Evolutionary conservation across 2,329 filamentous ascomycete genomes (phyloP), one percentile per base, ranked within the genome.

Genomic region (Penicillium sp.): DNA sequence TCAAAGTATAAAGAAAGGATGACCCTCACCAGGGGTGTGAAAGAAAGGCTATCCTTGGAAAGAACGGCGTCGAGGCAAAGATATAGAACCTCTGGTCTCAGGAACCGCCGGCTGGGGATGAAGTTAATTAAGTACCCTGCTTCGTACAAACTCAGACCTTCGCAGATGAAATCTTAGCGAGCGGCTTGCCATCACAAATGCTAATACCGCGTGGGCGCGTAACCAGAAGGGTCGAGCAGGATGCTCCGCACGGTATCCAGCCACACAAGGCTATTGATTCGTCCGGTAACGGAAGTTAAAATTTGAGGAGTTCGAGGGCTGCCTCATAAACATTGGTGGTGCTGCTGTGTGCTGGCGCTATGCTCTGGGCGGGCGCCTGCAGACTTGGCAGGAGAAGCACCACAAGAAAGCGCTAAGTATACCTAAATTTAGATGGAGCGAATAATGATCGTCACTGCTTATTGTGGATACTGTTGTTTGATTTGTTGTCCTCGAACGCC

Each of bases 311-410:
- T 25, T 18, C 14, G 24, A 33, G 33, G 13, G 28, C 25, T 42
- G 28, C 27, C 42, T 47, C 44, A 39, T 33, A 56, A 46, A 46
- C 27, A 38, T 22, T 38, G 35, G 16, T 38, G 16, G 9, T 38
- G 16, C 10, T 20, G 9, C 10, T 38, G 18, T 22, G 35, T 38
- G 35, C 11, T 38, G 20, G 35, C 18, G 18, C 35, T 20, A 20
- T 38, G 35, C 4, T 36, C 35, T 38, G 35, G 35, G 33, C n/a
- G 33, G 33, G 33, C 35, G 18, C 35, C 35, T 38, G 55, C 55
- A 62, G 53, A 57, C 56, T 60, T 61, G 55, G 58, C 54, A 41
- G 52, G 49, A 39, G 31, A 36, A 36, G 33, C 33, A 36, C 16
- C 35, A 38, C 33, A 16, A 18, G 14, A 44, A 22, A 14, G 31